Evolutionary conservation across 2,329 filamentous ascomycete species (phyloP).

Genomic region (Aspergillus unguis): DNA sequence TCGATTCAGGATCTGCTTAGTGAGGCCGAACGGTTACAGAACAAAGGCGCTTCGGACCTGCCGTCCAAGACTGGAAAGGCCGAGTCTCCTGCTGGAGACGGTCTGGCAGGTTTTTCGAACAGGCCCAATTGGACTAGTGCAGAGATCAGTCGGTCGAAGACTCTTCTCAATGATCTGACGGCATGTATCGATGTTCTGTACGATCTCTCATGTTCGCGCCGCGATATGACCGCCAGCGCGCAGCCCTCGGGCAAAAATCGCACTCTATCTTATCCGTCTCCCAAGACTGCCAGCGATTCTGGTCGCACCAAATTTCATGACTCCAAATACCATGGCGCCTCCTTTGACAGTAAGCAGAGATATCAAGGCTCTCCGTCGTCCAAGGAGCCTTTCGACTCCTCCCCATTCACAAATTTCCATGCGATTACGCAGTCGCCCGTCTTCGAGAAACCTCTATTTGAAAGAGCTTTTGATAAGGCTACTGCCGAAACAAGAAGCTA

Average conservation of each 20-base stretch:
- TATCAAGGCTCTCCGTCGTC: conserved; percentile 22
- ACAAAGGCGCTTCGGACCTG: conserved; percentile 39
- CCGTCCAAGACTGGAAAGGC: conserved; percentile 35
- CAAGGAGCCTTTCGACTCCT: conserved; percentile 25
- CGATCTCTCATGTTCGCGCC: conserved; percentile 57
- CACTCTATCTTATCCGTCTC: conserved; percentile 26
- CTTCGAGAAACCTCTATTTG: conserved; percentile 15
- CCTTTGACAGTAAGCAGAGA: conserved; percentile 35
- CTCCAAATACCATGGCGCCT: conserved; percentile 32
- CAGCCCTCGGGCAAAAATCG: conserved; percentile 22
- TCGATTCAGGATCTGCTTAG: conserved; percentile 62
- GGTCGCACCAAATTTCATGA: conserved; percentile 23
- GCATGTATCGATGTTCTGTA: conserved; percentile 64
- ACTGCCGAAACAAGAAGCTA: conserved; percentile 31
- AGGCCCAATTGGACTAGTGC: conserved; percentile 47
- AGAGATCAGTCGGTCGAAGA: conserved; percentile 55
- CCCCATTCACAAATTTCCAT: conserved; percentile 21
- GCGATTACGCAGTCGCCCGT: conserved; percentile 7
- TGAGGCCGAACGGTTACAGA: conserved; percentile 58
- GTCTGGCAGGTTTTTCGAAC: conserved; percentile 31
- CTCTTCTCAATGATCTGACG: conserved; percentile 59
- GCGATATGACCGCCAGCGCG: conserved; percentile 40
- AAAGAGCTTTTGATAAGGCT: conserved; percentile 22
- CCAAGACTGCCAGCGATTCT: conserved; percentile 23
- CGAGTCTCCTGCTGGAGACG: conserved; percentile 29